These are phyloP conservation scores for Trametes pubescens DNA, from an alignment of 1,284 basidiomycete species.

Conservation along the genomic window DNA sequence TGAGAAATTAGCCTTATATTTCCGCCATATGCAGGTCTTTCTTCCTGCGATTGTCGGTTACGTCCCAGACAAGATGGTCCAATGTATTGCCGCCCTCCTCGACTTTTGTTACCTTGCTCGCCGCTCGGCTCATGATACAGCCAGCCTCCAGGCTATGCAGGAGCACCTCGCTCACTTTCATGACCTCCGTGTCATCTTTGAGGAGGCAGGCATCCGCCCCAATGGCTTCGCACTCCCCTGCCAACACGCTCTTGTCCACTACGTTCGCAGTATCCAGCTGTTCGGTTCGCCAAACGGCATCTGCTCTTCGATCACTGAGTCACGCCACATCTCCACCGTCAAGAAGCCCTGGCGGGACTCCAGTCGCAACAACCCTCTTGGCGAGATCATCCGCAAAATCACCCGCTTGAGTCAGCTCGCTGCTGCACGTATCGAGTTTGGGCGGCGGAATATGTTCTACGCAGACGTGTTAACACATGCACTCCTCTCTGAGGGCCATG, in stretches of 20 bases:
- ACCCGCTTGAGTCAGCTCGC: constrained; percentile 22
- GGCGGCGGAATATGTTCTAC: constrained; percentile 21
- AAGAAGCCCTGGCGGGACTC: constrained; percentile 35
- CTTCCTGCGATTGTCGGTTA: constrained; percentile 28
- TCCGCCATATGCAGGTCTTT: constrained; percentile 29
- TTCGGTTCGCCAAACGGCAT: constrained; percentile 36
- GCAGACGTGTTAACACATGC: constrained; percentile 14
- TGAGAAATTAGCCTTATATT: too few species aligned
- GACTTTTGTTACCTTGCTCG: constrained; percentile 32
- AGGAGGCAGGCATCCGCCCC: constrained; percentile 15
- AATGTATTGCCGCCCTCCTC: constrained; percentile 21
- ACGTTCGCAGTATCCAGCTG: constrained; percentile 20
- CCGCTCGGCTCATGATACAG: constrained; percentile 8
- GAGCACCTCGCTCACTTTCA: constrained; percentile 17
- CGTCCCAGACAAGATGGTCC: constrained; percentile 25
- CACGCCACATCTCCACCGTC: constrained; percentile 34
- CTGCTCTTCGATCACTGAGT: constrained; percentile 37
- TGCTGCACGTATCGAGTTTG: constrained; percentile 22
- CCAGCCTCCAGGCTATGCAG: neutral
- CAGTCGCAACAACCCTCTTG: constrained; percentile 25
- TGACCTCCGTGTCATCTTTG: constrained; percentile 24
- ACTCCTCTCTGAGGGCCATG: neutral
- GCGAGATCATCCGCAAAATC: constrained; percentile 31
- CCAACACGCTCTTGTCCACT: constrained; percentile 34
- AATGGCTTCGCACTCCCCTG: constrained; percentile 29